A percentile compares a stretch with the other conserved stretches of the same genome.
These are phyloP conservation scores for Anthracocystis setariae DNA, from an alignment of 1,284 basidiomycete genomes.

Conservation along the genomic window DNA sequence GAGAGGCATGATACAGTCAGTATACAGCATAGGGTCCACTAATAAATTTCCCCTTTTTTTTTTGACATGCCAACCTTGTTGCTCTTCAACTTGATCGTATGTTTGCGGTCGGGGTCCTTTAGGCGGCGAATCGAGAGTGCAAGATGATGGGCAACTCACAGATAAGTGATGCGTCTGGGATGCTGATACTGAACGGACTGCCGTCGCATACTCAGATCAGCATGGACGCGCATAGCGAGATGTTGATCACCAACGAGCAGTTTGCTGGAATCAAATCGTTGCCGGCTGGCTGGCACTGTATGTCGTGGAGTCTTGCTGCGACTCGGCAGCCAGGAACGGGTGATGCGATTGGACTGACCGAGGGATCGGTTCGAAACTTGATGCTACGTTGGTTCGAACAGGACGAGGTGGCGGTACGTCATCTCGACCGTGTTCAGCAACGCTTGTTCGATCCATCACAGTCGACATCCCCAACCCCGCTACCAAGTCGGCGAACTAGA, in stretches of 20 bases:
- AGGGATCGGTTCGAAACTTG: slow-evolving; percentile 14
- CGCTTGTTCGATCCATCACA: slow-evolving; percentile 15
- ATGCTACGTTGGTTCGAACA: slow-evolving; percentile 20
- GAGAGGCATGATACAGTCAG: too few relatives aligned
- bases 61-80: too few relatives aligned
- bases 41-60: too few relatives aligned
- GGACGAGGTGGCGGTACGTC: slow-evolving; percentile 11
- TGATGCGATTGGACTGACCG: background rate
- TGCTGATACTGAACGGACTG: slow-evolving; percentile 26
- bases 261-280: slow-evolving; percentile 42
- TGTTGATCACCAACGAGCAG: slow-evolving; percentile 29
- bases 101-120: too few relatives aligned
- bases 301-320: slow-evolving; percentile 28
- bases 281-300: slow-evolving; percentile 43
- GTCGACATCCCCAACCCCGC: background rate
- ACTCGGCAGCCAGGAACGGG: background rate
- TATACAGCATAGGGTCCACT: too few relatives aligned
- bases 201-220: slow-evolving; percentile 26
- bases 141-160: background rate
- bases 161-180: background rate
- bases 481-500: background rate
- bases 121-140: background rate
- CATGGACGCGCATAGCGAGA: slow-evolving; percentile 28
- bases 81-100: too few relatives aligned
- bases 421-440: slow-evolving; percentile 22